A percentile compares a stretch with the other conserved stretches of the same genome.
These are phyloP conservation scores for Bodo saltans DNA, from an alignment of 78 protist genomes.

Conservation along the genomic window DNA sequence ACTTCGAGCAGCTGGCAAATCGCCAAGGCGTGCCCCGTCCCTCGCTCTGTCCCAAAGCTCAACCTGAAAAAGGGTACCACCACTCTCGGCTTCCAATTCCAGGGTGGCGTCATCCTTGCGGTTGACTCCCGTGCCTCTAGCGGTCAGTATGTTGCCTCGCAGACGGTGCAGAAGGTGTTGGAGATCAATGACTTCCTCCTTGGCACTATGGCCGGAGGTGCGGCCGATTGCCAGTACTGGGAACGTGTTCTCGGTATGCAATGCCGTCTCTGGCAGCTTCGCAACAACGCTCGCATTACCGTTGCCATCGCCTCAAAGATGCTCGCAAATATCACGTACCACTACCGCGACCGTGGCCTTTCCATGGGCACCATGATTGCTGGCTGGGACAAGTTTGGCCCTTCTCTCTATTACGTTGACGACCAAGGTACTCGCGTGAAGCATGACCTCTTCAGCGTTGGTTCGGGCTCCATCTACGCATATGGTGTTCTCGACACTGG, in stretches of 20 bases:
- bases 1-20: not conserved
- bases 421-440: conserved; percentile 91
- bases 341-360: conserved; percentile 90
- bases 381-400: conserved; percentile 96
- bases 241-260: conserved; percentile 88
- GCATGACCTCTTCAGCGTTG: conserved; percentile 89
- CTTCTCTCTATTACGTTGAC: conserved; percentile 92
- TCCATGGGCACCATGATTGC: conserved; percentile 98
- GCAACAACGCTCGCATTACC: conserved; percentile 91
- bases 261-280: conserved; percentile 69
- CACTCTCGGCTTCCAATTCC: conserved; percentile 91
- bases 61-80: conserved; percentile 96
- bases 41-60: conserved; percentile 24
- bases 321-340: conserved; percentile 87
- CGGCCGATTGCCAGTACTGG: conserved; percentile 99
- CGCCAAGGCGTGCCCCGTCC: not conserved
- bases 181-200: conserved; percentile 94
- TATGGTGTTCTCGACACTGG: conserved; percentile 98
- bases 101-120: conserved; percentile 86
- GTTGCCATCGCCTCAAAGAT: conserved; percentile 98
- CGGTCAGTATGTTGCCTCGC: conserved; percentile 94
- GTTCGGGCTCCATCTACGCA: conserved; percentile 98
- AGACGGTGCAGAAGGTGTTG: conserved; percentile 95
- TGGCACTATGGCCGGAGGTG: conserved; percentile 99
- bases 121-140: conserved; percentile 96